phyloP scores from a whole-genome alignment of 2,329 filamentous ascomycete species.

The Aureobasidium leucospermi region DNA sequence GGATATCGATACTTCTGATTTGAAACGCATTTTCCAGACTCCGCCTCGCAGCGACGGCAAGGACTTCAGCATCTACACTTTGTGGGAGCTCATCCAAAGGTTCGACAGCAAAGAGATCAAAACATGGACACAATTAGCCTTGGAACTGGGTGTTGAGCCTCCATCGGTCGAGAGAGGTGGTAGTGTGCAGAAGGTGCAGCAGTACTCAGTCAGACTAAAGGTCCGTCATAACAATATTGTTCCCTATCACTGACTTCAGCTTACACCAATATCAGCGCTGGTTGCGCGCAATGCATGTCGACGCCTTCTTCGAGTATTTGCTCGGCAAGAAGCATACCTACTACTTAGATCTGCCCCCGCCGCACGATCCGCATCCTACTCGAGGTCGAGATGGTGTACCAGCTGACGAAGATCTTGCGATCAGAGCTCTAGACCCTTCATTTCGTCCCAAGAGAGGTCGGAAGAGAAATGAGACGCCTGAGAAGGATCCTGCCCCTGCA shows the following conservation, averaged over 20 bases:
- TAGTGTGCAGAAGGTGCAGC: slow-evolving; percentile 87
- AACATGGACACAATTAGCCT: slow-evolving; percentile 83
- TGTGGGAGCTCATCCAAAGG: slow-evolving; percentile 72
- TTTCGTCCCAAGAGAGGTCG: slow-evolving; percentile 55
- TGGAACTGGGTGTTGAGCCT: slow-evolving; percentile 80
- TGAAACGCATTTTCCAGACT: slow-evolving; percentile 68
- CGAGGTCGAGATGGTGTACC: slow-evolving; percentile 72
- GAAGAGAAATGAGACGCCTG: slow-evolving; percentile 33
- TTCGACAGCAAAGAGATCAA: slow-evolving; percentile 79
- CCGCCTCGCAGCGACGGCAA: slow-evolving; percentile 86
- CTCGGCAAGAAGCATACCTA: slow-evolving; percentile 71
- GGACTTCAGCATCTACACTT: slow-evolving; percentile 66
- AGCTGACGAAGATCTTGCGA: slow-evolving; percentile 79
- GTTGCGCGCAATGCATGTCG: slow-evolving; percentile 95
- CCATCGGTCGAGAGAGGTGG: slow-evolving; percentile 70
- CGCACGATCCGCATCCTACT: slow-evolving; percentile 55
- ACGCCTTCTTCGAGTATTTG: slow-evolving; percentile 89
- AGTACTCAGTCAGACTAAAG: slow-evolving; percentile 89
- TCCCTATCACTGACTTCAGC: not conserved
- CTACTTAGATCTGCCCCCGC: slow-evolving; percentile 65
- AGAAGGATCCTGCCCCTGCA: slow-evolving; percentile 11
- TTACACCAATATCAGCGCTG: slow-evolving; percentile 48
- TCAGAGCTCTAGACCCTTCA: slow-evolving; percentile 75
- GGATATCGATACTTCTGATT: slow-evolving; percentile 60
- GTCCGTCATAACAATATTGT: slow-evolving; percentile 39